Base-by-base conservation (phyloP, 2,329 filamentous ascomycete genomes). In the Fusarium siculi region DNA sequence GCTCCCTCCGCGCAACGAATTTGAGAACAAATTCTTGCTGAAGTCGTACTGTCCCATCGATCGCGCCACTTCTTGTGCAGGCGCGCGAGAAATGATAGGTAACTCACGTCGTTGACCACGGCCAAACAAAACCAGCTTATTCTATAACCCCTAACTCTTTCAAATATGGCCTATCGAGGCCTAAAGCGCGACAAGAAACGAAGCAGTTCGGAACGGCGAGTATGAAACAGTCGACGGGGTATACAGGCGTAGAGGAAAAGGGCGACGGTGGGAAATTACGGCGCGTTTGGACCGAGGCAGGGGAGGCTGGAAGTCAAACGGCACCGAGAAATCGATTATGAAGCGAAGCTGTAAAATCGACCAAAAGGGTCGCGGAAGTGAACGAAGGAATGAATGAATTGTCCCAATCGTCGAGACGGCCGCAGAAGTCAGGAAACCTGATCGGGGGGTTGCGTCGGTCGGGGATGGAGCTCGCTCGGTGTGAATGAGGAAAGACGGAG, bases 381-480 rank as follows among this genome's bases (percentile, higher is more conserved):
- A 69, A 57, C 21, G 66, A 70, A 60, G 49, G 57, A 74, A 67
- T 60, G 66, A 63, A 65, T 52, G 65, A 66, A 61, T 67, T 52
- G 58, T 64, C 66, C 56, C 66, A 42, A 63, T 50, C 28, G 59
- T 71, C 59, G 59, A 77, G 62, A 66, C 57, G 57, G 67, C 68
- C 69, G 53, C 74, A 63, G 62, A 56, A 73, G 68, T 72, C 74
- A 72, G 70, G 44, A 67, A 63, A 68, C 50, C 74, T 74, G 70
- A 63, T 73, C 72, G 75, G 73, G 62, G 62, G 52, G 70, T 74
- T 76, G 76, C 65, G 77, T 79, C 73, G 76, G 64, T 75, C 76
- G 74, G 72, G 50, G 72, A 74, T 76, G 74, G 76, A 77, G 76
- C 75, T 78, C 74, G 76, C 75, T 78, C 75, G 76, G 74, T 77